A percentile compares a stretch with the other conserved stretches of the same genome.
phyloP scores from a whole-genome alignment of 139 green algal species.

The Closterium sp. region DNA sequence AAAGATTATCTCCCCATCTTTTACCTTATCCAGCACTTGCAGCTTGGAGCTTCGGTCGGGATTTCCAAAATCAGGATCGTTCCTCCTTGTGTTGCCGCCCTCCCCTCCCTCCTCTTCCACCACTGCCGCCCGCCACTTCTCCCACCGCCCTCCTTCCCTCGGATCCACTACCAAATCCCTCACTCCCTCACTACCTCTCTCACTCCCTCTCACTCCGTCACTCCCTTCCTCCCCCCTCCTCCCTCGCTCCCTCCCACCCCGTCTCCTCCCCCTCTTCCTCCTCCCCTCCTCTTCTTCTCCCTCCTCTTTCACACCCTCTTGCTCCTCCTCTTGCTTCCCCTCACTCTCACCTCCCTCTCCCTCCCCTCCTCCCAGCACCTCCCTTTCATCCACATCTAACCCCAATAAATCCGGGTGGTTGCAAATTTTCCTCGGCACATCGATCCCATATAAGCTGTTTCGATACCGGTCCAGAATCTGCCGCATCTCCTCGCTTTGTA shows the following conservation, averaged over 20 bases:
- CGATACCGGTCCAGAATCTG: slow-evolving; percentile 57
- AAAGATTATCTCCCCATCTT: no score
- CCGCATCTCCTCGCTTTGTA: slow-evolving; percentile 50
- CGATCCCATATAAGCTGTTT: slow-evolving; percentile 86
- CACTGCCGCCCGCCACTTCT: neutral
- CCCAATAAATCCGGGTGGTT: slow-evolving; percentile 97
- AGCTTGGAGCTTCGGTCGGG: neutral
- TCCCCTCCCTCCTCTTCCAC: slow-evolving; percentile 1
- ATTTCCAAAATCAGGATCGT: neutral
- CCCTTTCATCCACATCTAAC: slow-evolving; percentile 13
- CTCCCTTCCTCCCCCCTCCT: neutral
- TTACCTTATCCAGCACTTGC: neutral
- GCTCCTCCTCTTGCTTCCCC: neutral
- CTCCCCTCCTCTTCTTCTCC: neutral
- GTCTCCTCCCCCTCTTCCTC: neutral
- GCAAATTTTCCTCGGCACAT: slow-evolving; percentile 96
- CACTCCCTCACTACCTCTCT: neutral
- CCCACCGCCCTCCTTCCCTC: neutral
- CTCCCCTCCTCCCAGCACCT: neutral
- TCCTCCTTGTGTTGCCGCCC: neutral
- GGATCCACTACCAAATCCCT: neutral
- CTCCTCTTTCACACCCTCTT: slow-evolving; percentile 1
- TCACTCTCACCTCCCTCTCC: neutral
- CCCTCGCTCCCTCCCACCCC: slow-evolving; percentile 5
- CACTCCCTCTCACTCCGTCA: neutral